Evolutionary conservation across 2,329 filamentous ascomycete species (phyloP).

Genomic region (Grosmannia serpens): DNA sequence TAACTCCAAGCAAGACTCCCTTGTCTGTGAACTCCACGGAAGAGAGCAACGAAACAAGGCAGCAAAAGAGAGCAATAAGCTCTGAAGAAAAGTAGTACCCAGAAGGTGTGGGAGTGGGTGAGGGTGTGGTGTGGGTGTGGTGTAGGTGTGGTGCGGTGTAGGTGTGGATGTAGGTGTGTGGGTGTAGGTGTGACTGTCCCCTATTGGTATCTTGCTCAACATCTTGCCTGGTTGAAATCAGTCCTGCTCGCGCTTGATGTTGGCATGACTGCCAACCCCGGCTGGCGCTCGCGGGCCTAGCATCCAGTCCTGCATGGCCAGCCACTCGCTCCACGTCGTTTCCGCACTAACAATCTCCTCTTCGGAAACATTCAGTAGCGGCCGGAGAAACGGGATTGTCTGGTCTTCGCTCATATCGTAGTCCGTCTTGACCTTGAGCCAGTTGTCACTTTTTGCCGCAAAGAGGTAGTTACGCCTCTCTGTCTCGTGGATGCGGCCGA

Average conservation of each 20-base stretch:
- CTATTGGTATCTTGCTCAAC: not conserved
- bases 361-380: conserved; percentile 64
- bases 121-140: too few relatives aligned
- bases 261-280: conserved; percentile 11
- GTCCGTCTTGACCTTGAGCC: conserved; percentile 77
- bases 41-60: too few relatives aligned
- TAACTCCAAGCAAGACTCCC: too few relatives aligned
- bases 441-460: conserved; percentile 82
- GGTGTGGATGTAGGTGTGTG: not conserved
- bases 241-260: conserved; percentile 11
- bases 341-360: conserved; percentile 77
- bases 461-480: conserved; percentile 93
- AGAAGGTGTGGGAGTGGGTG: too few relatives aligned
- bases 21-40: too few relatives aligned
- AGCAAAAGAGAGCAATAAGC: too few relatives aligned
- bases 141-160: not conserved
- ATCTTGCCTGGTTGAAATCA: not conserved
- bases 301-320: conserved; percentile 98
- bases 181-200: not conserved
- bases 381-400: conserved; percentile 75
- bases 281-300: conserved; percentile 67
- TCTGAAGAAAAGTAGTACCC: too few relatives aligned
- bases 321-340: conserved; percentile 82
- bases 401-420: conserved; percentile 84
- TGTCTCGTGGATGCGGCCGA: conserved; percentile 74